Evolutionary conservation across 345 rosid species (phyloP), one percentile per base, ranked within the genome.

Genomic region (Triadica sebifera): DNA sequence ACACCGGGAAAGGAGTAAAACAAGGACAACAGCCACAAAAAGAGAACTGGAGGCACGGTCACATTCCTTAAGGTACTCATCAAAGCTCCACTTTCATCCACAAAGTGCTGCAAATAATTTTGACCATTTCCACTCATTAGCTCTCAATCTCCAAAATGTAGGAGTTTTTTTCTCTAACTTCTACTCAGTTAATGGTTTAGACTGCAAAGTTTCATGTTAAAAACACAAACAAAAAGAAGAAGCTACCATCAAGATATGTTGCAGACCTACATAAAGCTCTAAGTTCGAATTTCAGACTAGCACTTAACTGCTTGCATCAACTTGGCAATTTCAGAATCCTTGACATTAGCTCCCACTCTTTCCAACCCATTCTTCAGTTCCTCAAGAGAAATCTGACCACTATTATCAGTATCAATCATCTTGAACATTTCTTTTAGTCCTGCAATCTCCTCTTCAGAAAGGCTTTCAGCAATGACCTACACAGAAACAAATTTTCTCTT

Each of bases 361-460:
- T 85, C 94, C 80, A 94, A 81, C 59, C 94, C 98, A 12, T 65
- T 84, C 81, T 87, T 94, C 70, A 94, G 85, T 84, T 94, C 98
- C 76, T 94, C 96, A 5, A 92, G 90, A 67, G 98, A 88, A 45
- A 94, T 94, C 12, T 89, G 87, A 50, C 98, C 97, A 24, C 98
- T 94, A 51, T 81, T 84, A 78, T 93, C 98, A 70, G 91, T 62
- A 73, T 94, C 98, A 71, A 94, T 94, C 96, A 90, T 94, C 87
- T 88, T 90, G 83, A 94, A 94, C 94, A 92, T 92, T 84, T 92
- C 90, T 74, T 85, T 94, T 55, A 94, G 78, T 39, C 98, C 96
- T 8, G 94, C 98, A 67, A 92, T 92, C 79, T 94, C 97, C 71
- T 89, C 96, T 81, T 92, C 97, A 3, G 97, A 92, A 16, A 94